Evolutionary conservation across 768 basidiomycete genomes (phyloP).

Genomic region (Steccherinum ochraceum): DNA sequence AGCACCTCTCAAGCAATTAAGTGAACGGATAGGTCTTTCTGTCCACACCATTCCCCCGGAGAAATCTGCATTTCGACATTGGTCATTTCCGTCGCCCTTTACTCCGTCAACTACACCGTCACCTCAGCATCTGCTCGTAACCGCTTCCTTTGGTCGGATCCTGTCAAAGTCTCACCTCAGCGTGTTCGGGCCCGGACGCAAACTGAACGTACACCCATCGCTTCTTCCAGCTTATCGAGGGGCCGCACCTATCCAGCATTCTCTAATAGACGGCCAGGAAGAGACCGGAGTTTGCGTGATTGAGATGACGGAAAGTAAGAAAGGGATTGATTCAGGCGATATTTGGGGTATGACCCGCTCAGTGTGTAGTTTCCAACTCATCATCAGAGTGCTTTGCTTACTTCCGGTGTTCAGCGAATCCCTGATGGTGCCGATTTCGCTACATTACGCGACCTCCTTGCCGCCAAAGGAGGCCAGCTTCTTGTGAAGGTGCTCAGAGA

Average conservation of each 20-base stretch:
- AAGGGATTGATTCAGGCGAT: slow-evolving; percentile 75
- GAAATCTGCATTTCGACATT: slow-evolving; percentile 54
- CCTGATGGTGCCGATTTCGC: slow-evolving; percentile 46
- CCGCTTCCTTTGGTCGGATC: slow-evolving; percentile 90
- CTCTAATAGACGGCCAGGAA: slow-evolving; percentile 58
- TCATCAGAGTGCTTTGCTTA: slow-evolving; percentile 1
- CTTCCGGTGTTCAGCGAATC: slow-evolving; percentile 36
- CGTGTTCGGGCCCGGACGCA: slow-evolving; percentile 48
- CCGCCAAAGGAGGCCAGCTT: slow-evolving; percentile 56
- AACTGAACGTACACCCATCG: slow-evolving; percentile 89
- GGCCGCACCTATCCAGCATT: slow-evolving; percentile 84
- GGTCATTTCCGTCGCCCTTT: slow-evolving; percentile 45
- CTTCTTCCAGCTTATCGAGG: slow-evolving; percentile 84
- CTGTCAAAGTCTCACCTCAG: slow-evolving; percentile 56
- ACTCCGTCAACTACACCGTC: slow-evolving; percentile 16
- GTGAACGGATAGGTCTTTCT: slow-evolving; percentile 44
- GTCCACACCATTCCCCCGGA: slow-evolving; percentile 56
- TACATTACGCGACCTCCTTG: slow-evolving; percentile 52
- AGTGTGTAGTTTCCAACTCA: slow-evolving; percentile 16
- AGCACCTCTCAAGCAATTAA: slow-evolving; percentile 71
- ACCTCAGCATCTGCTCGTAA: slow-evolving; percentile 58
- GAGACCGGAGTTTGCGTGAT: slow-evolving; percentile 80
- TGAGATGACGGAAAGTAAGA: slow-evolving; percentile 60
- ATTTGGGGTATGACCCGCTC: slow-evolving; percentile 62
- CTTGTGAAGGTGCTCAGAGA: slow-evolving; percentile 66